Conservation (phyloP, 768 basidiomycete species). For the Paxillus ammoniavirescens region DNA sequence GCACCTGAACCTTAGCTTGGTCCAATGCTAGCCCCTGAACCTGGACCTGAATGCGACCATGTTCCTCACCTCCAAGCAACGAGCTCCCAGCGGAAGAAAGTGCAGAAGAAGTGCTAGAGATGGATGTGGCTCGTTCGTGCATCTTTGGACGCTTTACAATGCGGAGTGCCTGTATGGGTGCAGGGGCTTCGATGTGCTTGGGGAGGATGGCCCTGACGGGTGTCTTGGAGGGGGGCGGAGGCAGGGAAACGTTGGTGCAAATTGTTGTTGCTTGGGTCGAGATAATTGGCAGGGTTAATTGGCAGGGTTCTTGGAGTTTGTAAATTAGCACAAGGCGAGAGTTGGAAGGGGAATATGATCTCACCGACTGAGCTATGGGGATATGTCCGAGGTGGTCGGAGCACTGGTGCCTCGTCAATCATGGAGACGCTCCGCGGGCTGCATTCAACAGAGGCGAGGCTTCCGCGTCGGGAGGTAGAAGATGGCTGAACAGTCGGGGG, state of each 20-base stretch:
- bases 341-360: neutral
- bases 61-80: neutral
- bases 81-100: slow-evolving; percentile 1
- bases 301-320: neutral
- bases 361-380: neutral
- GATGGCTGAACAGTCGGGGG: neutral
- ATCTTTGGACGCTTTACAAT: slow-evolving; percentile 28
- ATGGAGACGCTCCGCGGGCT: neutral
- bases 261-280: neutral
- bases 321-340: neutral
- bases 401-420: neutral
- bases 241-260: too few species aligned
- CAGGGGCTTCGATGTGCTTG: slow-evolving; percentile 8
- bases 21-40: neutral
- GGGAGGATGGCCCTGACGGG: neutral
- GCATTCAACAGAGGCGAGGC: neutral
- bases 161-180: slow-evolving; percentile 25
- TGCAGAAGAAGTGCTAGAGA: slow-evolving; percentile 8
- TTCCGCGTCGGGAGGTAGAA: neutral
- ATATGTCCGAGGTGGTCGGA: neutral
- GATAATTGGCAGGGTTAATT: neutral
- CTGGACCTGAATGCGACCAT: neutral
- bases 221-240: neutral
- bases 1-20: neutral
- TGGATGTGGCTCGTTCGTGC: slow-evolving; percentile 18